Conservation (phyloP, 768 basidiomycete genomes). For the Lactarius pseudohatsudake region DNA sequence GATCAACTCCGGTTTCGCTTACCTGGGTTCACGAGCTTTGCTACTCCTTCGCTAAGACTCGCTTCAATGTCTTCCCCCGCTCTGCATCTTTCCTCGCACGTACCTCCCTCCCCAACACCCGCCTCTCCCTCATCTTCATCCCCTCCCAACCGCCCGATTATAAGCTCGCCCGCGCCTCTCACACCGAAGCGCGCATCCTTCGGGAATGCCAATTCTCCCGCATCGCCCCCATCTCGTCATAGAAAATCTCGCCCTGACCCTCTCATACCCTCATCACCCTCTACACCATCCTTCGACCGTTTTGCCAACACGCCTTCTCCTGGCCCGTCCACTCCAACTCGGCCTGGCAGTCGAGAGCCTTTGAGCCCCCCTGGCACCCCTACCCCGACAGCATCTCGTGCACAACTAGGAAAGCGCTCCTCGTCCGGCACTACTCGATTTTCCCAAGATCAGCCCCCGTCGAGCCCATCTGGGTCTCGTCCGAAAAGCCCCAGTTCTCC, state of each 20-base stretch:
- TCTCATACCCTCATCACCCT: constrained; percentile 29
- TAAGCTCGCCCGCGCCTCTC: constrained; percentile 37
- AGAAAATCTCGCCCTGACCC: constrained; percentile 31
- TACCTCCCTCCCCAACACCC: constrained; percentile 54
- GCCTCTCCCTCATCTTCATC: constrained; percentile 47
- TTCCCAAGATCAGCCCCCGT: constrained; percentile 40
- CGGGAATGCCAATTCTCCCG: constrained; percentile 29
- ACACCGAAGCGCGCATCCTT: constrained; percentile 30
- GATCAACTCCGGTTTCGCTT: constrained; percentile 37
- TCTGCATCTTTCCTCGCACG: constrained; percentile 61
- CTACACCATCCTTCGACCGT: constrained; percentile 19
- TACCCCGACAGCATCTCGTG: constrained; percentile 43
- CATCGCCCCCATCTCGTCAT: constrained; percentile 31
- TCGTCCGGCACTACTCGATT: constrained; percentile 44
- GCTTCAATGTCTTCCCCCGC: constrained; percentile 77
- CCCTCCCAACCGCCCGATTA: constrained; percentile 48
- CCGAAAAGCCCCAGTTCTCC: constrained; percentile 32
- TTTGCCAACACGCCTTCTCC: constrained; percentile 11
- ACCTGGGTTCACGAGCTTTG: constrained; percentile 58
- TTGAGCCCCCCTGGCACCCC: constrained; percentile 51
- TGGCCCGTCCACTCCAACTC: constrained; percentile 18
- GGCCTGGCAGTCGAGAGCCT: constrained; percentile 34
- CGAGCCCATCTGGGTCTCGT: constrained; percentile 47
- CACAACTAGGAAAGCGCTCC: constrained; percentile 36
- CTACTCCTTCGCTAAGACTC: constrained; percentile 63